phyloP scores from a whole-genome alignment of 139 green algal genomes.

The Micractinium sp. region DNA sequence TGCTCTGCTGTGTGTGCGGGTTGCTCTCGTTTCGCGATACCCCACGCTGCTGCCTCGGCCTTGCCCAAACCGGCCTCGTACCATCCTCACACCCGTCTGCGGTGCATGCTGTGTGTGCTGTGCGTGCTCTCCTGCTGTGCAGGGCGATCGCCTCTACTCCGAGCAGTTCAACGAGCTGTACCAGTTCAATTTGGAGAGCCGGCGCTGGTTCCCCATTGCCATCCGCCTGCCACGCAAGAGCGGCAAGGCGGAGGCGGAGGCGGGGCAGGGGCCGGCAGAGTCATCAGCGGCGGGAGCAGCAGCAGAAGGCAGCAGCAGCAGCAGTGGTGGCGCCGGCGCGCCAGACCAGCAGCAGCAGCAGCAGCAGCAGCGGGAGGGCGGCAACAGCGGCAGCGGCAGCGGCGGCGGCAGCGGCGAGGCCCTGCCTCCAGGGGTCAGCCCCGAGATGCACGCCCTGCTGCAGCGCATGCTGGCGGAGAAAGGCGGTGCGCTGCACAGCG shows the following conservation, averaged over 20 bases:
- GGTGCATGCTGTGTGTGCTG: not conserved
- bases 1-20: not conserved
- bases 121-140: not conserved
- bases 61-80: not conserved
- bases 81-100: not conserved
- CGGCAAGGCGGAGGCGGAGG: slow-evolving; percentile 2
- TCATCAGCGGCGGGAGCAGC: not conserved
- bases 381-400: not conserved
- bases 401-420: slow-evolving; percentile 25
- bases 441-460: slow-evolving; percentile 43
- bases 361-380: not conserved
- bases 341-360: not conserved
- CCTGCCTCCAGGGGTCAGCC: slow-evolving; percentile 5
- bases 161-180: slow-evolving; percentile 93
- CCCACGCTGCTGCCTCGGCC: not conserved
- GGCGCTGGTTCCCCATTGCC: slow-evolving; percentile 77
- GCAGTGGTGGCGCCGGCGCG: not conserved
- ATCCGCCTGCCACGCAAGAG: slow-evolving; percentile 54
- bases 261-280: slow-evolving; percentile 14
- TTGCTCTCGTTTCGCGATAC: not conserved
- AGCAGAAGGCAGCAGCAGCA: slow-evolving; percentile 3
- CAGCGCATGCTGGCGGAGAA: slow-evolving; percentile 50
- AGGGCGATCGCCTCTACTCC: slow-evolving; percentile 72
- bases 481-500: slow-evolving; percentile 59
- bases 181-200: slow-evolving; percentile 76